Percentiles rank a stretch among this genome's conserved stretches.
phyloP scores from a whole-genome alignment of 148 eudicot genomes.

The Rhododendron ferrugineum region DNA sequence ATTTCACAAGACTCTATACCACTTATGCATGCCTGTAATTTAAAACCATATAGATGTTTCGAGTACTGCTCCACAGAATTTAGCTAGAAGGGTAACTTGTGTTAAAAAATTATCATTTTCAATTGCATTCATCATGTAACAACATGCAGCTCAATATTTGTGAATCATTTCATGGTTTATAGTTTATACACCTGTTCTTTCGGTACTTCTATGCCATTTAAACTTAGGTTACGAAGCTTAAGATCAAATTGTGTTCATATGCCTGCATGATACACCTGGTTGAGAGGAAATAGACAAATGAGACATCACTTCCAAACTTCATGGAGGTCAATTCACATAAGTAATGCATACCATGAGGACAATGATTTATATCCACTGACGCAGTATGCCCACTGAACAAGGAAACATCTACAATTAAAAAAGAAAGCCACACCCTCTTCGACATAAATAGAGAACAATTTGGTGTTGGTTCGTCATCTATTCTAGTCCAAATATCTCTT shows the following conservation, averaged over 20 bases:
- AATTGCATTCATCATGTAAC: background rate
- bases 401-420: background rate
- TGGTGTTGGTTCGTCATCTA: background rate
- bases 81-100: background rate
- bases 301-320: background rate
- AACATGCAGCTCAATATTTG: background rate
- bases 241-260: background rate
- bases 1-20: background rate
- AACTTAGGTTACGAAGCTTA: background rate
- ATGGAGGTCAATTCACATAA: background rate
- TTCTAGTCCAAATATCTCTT: background rate
- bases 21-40: too few relatives aligned
- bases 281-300: background rate
- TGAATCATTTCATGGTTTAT: background rate
- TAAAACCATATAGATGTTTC: background rate
- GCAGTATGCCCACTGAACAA: background rate
- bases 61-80: background rate
- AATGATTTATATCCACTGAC: background rate
- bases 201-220: background rate
- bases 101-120: background rate
- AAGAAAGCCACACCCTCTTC: background rate
- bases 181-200: background rate
- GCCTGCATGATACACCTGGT: background rate
- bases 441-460: background rate
- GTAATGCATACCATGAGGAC: background rate